Base-by-base conservation (phyloP, 202 grass and related monocot genomes). In the Cymbopogon flexuosus region DNA sequence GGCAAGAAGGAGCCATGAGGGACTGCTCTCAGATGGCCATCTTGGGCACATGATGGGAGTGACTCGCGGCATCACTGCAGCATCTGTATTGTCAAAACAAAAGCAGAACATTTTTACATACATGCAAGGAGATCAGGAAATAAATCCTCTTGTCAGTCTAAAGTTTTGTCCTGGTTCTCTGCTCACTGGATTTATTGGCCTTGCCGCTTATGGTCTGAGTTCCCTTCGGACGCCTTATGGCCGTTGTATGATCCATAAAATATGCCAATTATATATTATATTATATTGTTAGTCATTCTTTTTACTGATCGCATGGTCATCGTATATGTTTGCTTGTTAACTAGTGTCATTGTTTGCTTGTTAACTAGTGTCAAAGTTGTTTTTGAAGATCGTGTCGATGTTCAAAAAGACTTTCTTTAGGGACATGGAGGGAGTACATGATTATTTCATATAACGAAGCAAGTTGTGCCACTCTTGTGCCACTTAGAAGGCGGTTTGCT, bases 1-100 rank as follows among this genome's bases (percentile, higher is more conserved):
- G 89, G 81, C 47, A 91, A 77, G 58, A 86, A 81, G 73, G 73
- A 88, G 41, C 85, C 81, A 46, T 86, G 83, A 27, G 27, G 27
- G 27, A 96, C 27, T 57, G 57, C 30, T 18, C 61, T 29, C 19
- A 16, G 22, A 41, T 61, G 31, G 29, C 62, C 64, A 59, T 70
- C 82, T 14, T 65, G 11, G 8, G 82, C 65, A 61, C 37, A 68
- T 78, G 39, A 54, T 52, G 67, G 83, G 83, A 72, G 66, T 42
- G 74, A 67, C 22, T 73, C 77, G 78, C 12, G 22, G 77, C 78
- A 47, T 22, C 77, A 45, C 70, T 7, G 29, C 49, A 82, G 60
- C n/a, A 68, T 67, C 36, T 72, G 41, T 42, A 68, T 72, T 82
- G 46, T 47, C 52, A 47, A 76, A 77, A 29, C 34, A 15, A 61